Evolutionary conservation across 257 asterid species (phyloP).

Genomic region (Prunella vulgaris): DNA sequence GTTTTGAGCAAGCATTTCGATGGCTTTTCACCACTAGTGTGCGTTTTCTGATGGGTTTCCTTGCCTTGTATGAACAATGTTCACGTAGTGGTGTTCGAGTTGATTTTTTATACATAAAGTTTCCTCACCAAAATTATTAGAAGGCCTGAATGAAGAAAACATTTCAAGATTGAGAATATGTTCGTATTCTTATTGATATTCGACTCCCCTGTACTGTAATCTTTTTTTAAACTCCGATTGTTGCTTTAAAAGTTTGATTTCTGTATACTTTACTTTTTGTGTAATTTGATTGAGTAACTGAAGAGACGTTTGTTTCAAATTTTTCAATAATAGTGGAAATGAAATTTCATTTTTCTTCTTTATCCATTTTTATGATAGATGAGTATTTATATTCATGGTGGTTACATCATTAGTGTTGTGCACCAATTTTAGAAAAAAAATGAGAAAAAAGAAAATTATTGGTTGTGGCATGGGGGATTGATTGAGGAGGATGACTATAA

Average conservation of each 20-base stretch:
- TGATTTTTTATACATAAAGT: slow-evolving; percentile 1
- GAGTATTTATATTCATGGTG: too few relatives aligned
- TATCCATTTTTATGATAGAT: too few relatives aligned
- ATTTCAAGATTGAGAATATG: neutral
- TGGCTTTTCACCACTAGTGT: neutral
- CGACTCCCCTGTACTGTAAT: neutral
- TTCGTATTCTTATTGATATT: slow-evolving; percentile 5
- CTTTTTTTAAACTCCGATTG: neutral
- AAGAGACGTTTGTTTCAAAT: too few relatives aligned
- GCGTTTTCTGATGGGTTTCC: neutral
- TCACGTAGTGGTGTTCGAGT: slow-evolving; percentile 12
- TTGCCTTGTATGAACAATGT: neutral
- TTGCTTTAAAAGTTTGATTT: neutral
- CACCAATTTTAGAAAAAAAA: too few relatives aligned
- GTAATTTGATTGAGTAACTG: too few relatives aligned
- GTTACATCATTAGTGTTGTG: too few relatives aligned
- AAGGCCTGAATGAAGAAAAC: neutral
- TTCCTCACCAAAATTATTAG: neutral
- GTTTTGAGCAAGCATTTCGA: neutral
- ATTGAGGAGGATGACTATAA: too few relatives aligned
- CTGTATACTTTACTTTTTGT: neutral
- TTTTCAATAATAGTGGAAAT: too few relatives aligned
- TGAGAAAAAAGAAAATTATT: too few relatives aligned
- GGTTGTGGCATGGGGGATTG: too few relatives aligned
- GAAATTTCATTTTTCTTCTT: too few relatives aligned